These are phyloP conservation scores for Apocynum venetum DNA, from an alignment of 257 asterid genomes.

Conservation along the genomic window DNA sequence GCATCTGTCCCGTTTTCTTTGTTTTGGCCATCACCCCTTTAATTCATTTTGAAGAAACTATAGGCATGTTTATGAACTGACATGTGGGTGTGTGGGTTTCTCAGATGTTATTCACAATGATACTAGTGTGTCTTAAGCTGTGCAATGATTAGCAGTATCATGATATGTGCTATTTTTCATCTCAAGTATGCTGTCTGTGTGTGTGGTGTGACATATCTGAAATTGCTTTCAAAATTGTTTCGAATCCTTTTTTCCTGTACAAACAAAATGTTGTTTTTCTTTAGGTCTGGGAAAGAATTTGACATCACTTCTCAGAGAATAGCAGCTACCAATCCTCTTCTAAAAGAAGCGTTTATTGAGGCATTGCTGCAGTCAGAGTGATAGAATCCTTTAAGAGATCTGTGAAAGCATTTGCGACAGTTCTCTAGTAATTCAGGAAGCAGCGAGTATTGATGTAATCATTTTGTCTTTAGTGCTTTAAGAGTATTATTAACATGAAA, in stretches of 20 bases:
- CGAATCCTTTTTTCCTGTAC: neutral
- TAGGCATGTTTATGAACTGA: neutral
- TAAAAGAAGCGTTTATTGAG: slow-evolving; percentile 58
- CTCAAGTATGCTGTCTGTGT: neutral
- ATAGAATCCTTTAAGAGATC: slow-evolving; percentile 15
- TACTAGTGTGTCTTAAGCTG: neutral
- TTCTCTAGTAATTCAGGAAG: neutral
- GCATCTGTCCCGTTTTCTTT: neutral
- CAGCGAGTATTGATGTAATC: neutral
- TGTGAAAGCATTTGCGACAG: slow-evolving; percentile 12
- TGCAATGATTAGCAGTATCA: neutral
- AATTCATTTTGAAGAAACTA: neutral
- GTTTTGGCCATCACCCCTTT: neutral
- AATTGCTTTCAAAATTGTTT: neutral
- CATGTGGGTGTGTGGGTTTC: neutral
- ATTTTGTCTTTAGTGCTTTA: neutral
- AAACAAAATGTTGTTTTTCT: slow-evolving; percentile 8
- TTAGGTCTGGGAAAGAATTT: slow-evolving; percentile 64
- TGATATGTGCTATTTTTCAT: neutral
- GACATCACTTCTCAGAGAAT: slow-evolving; percentile 67
- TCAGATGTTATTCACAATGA: neutral
- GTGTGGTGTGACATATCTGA: neutral
- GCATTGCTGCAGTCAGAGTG: slow-evolving; percentile 56
- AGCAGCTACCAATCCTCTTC: slow-evolving; percentile 68
- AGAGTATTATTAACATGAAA: neutral